Conservation (phyloP, 2,329 filamentous ascomycete genomes). For the Sporothrix globosa region DNA sequence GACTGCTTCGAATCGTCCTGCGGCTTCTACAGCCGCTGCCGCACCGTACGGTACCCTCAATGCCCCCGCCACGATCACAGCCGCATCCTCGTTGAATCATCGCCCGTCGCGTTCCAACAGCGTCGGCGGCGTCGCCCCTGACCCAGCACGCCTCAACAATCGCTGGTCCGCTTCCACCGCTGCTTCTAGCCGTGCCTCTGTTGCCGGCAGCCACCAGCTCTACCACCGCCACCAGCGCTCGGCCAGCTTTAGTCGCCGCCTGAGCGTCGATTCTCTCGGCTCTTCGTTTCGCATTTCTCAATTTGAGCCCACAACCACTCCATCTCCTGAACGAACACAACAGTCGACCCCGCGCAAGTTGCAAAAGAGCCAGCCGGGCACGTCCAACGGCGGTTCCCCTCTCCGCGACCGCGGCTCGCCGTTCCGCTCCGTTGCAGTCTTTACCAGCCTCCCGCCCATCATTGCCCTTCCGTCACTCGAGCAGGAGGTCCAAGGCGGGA, state of each 20-base stretch:
- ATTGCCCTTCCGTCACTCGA: slow-evolving; percentile 49
- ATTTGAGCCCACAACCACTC: slow-evolving; percentile 1
- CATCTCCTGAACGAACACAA: not conserved
- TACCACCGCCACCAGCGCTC: slow-evolving; percentile 41
- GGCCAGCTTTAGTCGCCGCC: slow-evolving; percentile 46
- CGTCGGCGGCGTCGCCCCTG: slow-evolving; percentile 43
- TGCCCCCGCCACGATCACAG: slow-evolving; percentile 32
- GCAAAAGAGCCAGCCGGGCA: slow-evolving; percentile 46
- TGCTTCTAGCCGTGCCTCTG: slow-evolving; percentile 52
- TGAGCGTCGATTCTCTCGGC: slow-evolving; percentile 51
- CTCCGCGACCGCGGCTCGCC: slow-evolving; percentile 15
- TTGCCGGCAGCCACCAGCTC: slow-evolving; percentile 37
- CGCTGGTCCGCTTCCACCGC: slow-evolving; percentile 59
- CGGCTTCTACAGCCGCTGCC: not conserved
- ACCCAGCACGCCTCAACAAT: slow-evolving; percentile 54
- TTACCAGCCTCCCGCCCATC: slow-evolving; percentile 49
- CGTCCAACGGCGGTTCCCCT: slow-evolving; percentile 36
- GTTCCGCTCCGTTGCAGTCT: slow-evolving; percentile 39
- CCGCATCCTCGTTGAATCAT: slow-evolving; percentile 24
- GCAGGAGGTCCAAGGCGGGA: slow-evolving; percentile 41
- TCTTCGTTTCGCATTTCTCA: slow-evolving; percentile 34
- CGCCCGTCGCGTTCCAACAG: slow-evolving; percentile 46
- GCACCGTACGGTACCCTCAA: slow-evolving; percentile 35
- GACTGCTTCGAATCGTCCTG: not conserved
- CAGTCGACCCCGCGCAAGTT: slow-evolving; percentile 44